Percentiles rank a stretch among this genome's conserved stretches.
These are phyloP conservation scores for Raphidocelis subcapitata DNA, from an alignment of 139 green algal species.

Conservation along the genomic window DNA sequence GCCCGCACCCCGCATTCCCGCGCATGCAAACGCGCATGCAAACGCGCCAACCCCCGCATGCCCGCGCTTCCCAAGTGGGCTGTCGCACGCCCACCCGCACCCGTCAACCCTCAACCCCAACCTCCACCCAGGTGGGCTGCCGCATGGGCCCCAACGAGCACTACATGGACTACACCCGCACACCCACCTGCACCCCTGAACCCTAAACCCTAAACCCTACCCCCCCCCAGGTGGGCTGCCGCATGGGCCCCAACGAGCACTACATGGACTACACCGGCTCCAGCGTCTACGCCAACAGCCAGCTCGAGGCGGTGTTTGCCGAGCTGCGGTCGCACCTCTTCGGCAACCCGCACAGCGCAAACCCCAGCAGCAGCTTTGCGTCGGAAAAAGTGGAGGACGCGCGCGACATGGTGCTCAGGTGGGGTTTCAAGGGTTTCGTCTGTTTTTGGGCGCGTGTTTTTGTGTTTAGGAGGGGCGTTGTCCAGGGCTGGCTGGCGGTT, in stretches of 20 bases:
- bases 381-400: constrained; percentile 41
- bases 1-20: no score
- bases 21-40: no score
- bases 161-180: constrained; percentile 82
- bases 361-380: constrained; percentile 59
- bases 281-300: constrained; percentile 54
- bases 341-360: constrained; percentile 75
- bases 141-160: constrained; percentile 61
- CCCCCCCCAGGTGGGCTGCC: constrained; percentile 42
- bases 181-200: no score
- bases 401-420: constrained; percentile 34
- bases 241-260: constrained; percentile 60
- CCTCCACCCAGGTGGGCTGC: constrained; percentile 39
- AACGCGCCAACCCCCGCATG: no score
- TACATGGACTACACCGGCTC: constrained; percentile 78
- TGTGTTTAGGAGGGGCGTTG: background rate
- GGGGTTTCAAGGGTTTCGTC: background rate
- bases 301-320: constrained; percentile 53
- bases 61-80: no score
- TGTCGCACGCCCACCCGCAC: no score
- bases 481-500: background rate
- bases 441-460: no score
- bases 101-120: no score
- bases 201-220: background rate
- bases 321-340: constrained; percentile 62